Evolutionary conservation across 2,329 filamentous ascomycete species (phyloP).

Genomic region (Trichocomaceae sp.): DNA sequence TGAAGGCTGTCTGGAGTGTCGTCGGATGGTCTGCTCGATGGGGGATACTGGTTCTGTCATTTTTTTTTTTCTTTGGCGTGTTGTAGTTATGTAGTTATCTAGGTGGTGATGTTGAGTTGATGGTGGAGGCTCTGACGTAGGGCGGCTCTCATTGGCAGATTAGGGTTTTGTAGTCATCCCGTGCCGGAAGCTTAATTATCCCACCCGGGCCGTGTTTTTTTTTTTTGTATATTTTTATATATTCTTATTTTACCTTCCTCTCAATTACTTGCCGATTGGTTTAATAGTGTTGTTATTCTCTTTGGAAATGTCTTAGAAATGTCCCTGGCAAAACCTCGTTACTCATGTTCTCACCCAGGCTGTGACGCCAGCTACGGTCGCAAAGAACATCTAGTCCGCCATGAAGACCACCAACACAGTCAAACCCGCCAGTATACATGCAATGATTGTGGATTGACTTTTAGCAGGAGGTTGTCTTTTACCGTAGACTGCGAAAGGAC

Average conservation of each 20-base stretch:
- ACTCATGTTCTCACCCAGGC: conserved; percentile 16
- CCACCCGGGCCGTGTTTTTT: conserved; percentile 3
- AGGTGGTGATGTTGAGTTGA: background rate
- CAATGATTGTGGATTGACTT: conserved; percentile 4
- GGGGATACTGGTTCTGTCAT: conserved; percentile 15
- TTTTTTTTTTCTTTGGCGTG: background rate
- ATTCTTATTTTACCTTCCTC: background rate
- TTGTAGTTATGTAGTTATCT: background rate
- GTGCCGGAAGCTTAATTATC: background rate
- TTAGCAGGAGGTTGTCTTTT: background rate
- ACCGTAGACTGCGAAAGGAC: too few relatives aligned
- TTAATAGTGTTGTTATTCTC: background rate
- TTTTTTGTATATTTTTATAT: background rate
- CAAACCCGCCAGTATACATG: conserved; percentile 4
- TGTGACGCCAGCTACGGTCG: conserved; percentile 20
- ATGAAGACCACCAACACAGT: conserved; percentile 11
- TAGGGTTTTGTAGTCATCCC: background rate
- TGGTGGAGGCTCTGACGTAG: background rate
- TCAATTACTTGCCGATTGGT: too few relatives aligned
- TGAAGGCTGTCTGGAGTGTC: background rate
- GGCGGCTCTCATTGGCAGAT: background rate
- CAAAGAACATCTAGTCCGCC: conserved; percentile 22
- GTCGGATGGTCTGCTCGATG: conserved; percentile 6
- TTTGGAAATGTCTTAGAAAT: too few relatives aligned
- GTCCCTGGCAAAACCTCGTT: conserved; percentile 2